Evolutionary conservation across 2,329 filamentous ascomycete species (phyloP).

Genomic region (Penicillium brevicompactum): DNA sequence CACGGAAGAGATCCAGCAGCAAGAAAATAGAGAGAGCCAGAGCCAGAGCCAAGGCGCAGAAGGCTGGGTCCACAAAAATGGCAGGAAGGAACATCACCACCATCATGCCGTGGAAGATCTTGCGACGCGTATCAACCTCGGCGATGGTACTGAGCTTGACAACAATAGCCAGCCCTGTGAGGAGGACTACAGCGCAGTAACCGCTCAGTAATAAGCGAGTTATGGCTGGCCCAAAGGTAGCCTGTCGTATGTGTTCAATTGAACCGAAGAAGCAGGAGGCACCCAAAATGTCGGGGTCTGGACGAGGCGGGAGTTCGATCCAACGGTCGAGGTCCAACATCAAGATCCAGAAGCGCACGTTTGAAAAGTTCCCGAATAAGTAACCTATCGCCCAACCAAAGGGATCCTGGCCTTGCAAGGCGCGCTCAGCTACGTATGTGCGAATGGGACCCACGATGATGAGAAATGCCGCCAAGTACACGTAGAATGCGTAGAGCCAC

Average conservation of each 20-base stretch:
- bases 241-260: conserved; percentile 66
- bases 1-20: conserved; percentile 83
- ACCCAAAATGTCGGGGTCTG: conserved; percentile 32
- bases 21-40: conserved; percentile 83
- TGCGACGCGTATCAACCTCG: conserved; percentile 92
- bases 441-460: conserved; percentile 74
- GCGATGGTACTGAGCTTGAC: conserved; percentile 73
- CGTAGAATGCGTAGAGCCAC: conserved; percentile 79
- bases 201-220: conserved; percentile 73
- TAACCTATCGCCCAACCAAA: conserved; percentile 93
- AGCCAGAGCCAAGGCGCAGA: conserved; percentile 75
- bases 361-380: conserved; percentile 74
- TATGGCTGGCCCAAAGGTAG: conserved; percentile 72
- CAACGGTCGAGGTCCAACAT: conserved; percentile 70
- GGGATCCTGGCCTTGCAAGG: conserved; percentile 74
- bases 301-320: conserved; percentile 67
- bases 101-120: conserved; percentile 99
- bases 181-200: conserved; percentile 73
- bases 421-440: conserved; percentile 66
- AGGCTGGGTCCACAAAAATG: conserved; percentile 83
- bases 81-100: conserved; percentile 91
- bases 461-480: conserved; percentile 68
- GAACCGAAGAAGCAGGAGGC: conserved; percentile 57
- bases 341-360: conserved; percentile 72
- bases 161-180: conserved; percentile 72